Base-by-base conservation (phyloP, 2,329 filamentous ascomycete genomes). In the Neopestalotiopsis rosae region DNA sequence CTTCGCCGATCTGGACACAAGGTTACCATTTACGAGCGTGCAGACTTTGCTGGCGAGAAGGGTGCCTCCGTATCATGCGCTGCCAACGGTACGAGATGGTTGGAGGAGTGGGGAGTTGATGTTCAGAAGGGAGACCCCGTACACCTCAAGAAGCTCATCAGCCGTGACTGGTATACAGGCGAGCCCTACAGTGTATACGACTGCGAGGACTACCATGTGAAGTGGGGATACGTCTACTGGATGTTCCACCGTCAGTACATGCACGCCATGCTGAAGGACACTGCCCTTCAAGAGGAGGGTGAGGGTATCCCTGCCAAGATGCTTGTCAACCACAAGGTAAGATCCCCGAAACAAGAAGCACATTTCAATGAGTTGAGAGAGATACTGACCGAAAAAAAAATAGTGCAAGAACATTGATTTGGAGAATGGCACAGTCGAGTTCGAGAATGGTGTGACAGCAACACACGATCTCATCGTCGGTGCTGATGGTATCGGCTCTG, bases 111-210 rank as follows among this genome's bases (percentile, higher is more conserved):
- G 91, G 82, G 82, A 0, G 89, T 92, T 1, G 88, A 92, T 73
- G 82, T 92, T 1, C 80, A 81, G 14, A 89, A 88, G 74, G 91
- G 90, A 9, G 87, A 91, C 68, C 90, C 90, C 0, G 90, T 93
- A 1, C 81, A 92, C 1, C 79, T 93, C 63, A 84, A 84, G 78
- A 89, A 89, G 74, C 84, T 93, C 66, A 92, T 93, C 80, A 91
- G 89, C 76, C 86, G 88, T 3, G 90, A 92, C 78, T 93, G 90
- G 90, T 86, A 87, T 76, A 92, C 90, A 1, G 91, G 91, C 0
- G 87, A 92, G 78, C 86, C 88, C 0, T 85, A 89, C 30, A 91
- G 86, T 72, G 87, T 90, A 0, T 92, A 91, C 72, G 85, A 88
- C 72, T 78, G 93, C 20, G 85, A 81, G 12, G 90, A 92, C 74